Evolutionary conservation across 2,329 filamentous ascomycete genomes (phyloP).

Genomic region (Cladosporium sp.): DNA sequence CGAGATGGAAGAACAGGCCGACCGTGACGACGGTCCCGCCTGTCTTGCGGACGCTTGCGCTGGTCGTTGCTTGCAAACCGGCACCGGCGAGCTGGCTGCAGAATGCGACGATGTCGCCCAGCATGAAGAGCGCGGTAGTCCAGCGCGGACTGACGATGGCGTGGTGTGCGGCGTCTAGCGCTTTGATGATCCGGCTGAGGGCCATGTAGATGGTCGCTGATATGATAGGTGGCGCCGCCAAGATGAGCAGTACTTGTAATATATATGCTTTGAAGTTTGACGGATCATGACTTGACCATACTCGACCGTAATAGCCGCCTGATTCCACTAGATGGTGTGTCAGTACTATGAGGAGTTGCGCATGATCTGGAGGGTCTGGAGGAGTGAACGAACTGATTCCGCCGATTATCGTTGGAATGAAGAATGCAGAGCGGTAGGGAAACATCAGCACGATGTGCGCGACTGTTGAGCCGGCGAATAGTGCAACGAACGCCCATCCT

Average conservation of each 20-base stretch:
- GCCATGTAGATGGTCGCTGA: conserved; percentile 43
- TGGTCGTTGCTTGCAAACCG: background rate
- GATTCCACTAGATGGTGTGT: conserved; percentile 30
- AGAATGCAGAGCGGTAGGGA: conserved; percentile 29
- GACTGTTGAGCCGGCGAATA: conserved; percentile 30
- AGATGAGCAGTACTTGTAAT: conserved; percentile 34
- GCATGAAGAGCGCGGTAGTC: conserved; percentile 3
- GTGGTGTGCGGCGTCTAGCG: conserved; percentile 9
- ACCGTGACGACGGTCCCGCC: conserved; percentile 50
- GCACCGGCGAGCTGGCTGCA: conserved; percentile 1
- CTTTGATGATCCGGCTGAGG: conserved; percentile 34
- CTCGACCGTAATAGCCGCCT: conserved; percentile 35
- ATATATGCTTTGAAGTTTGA: conserved; percentile 34
- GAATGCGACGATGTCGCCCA: conserved; percentile 6
- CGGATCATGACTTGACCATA: conserved; percentile 32
- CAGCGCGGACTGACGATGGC: background rate
- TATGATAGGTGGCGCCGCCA: conserved; percentile 40
- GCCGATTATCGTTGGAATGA: conserved; percentile 32
- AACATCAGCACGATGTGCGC: conserved; percentile 29
- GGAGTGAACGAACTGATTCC: conserved; percentile 29
- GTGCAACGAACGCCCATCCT: conserved; percentile 31
- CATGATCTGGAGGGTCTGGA: background rate
- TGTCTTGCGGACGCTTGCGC: conserved; percentile 19
- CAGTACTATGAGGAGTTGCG: background rate
- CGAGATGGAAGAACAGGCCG: conserved; percentile 52